Evolutionary conservation across 768 basidiomycete species (phyloP).

Genomic region (Auriscalpium microsporum): DNA sequence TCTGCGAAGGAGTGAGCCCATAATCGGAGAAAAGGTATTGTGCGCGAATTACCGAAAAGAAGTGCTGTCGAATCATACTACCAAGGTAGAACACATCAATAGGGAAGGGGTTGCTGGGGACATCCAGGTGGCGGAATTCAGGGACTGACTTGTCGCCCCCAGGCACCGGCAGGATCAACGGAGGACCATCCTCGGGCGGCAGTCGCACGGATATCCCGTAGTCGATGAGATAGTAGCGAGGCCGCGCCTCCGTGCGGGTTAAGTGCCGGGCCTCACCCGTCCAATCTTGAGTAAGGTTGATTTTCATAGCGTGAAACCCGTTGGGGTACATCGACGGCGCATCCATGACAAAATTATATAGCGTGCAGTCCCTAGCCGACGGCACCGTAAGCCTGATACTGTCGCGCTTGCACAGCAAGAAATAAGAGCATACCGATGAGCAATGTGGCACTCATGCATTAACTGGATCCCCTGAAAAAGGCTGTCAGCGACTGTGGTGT

Average conservation of each 20-base stretch:
- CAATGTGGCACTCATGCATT: conserved; percentile 8
- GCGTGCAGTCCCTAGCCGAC: neutral
- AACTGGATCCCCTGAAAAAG: conserved; percentile 3
- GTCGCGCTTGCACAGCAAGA: neutral
- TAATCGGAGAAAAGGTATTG: neutral
- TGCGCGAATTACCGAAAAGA: neutral
- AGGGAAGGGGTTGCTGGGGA: conserved; percentile 5
- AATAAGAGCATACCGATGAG: conserved; percentile 4
- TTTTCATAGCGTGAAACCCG: conserved; percentile 2
- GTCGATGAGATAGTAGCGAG: conserved; percentile 6
- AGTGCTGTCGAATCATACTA: neutral
- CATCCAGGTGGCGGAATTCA: conserved; percentile 1
- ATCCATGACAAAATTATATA: conserved; percentile 8
- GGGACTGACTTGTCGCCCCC: conserved; percentile 10
- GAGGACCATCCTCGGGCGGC: conserved; percentile 1
- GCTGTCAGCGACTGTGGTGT: neutral
- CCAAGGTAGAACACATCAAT: conserved; percentile 10
- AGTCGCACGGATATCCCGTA: conserved; percentile 4
- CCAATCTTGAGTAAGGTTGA: conserved; percentile 2
- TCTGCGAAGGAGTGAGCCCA: conserved; percentile 7
- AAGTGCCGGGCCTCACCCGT: too few relatives aligned
- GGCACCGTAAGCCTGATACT: too few relatives aligned
- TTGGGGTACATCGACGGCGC: conserved; percentile 5
- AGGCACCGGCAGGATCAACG: conserved; percentile 1
- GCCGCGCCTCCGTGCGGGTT: neutral